Percentiles rank a stretch among this genome's conserved stretches.
phyloP scores from a whole-genome alignment of 257 asterid species.

The Solanum corneliomulleri region DNA sequence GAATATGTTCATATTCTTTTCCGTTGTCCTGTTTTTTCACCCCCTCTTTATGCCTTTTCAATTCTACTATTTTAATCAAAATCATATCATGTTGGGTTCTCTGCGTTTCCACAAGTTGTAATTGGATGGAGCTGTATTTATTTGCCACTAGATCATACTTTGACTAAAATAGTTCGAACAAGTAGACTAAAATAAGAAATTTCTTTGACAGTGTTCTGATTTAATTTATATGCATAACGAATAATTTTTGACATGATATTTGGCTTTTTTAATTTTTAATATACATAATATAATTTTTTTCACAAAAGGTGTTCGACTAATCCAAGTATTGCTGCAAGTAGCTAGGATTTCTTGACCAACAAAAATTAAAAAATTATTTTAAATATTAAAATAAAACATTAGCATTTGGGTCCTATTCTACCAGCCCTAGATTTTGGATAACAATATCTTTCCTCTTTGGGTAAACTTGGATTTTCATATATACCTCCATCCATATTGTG shows the following conservation, averaged over 20 bases:
- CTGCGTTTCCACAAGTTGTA: constrained; percentile 6
- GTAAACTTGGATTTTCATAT: neutral
- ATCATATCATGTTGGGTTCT: neutral
- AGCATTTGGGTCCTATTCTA: neutral
- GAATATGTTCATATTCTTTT: constrained; percentile 25
- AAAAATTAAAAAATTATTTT: neutral
- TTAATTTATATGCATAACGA: too few species aligned
- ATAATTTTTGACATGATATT: too few species aligned
- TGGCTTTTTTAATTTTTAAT: too few species aligned
- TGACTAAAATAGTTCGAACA: constrained; percentile 17
- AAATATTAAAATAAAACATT: neutral
- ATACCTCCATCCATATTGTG: neutral
- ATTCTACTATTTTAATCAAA: neutral
- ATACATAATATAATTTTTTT: too few species aligned
- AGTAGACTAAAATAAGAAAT: too few species aligned
- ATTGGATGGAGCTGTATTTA: constrained; percentile 1
- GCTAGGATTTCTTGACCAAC: neutral
- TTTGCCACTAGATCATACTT: constrained; percentile 14
- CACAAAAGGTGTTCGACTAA: neutral
- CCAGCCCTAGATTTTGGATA: neutral
- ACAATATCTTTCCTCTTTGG: constrained; percentile 15
- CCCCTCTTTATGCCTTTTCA: neutral
- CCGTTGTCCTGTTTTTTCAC: constrained; percentile 17
- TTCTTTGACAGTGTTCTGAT: too few species aligned
- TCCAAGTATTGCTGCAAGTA: too few species aligned